These are phyloP conservation scores for Fusarium napiforme DNA, from an alignment of 2,329 filamentous ascomycete species.

Conservation along the genomic window DNA sequence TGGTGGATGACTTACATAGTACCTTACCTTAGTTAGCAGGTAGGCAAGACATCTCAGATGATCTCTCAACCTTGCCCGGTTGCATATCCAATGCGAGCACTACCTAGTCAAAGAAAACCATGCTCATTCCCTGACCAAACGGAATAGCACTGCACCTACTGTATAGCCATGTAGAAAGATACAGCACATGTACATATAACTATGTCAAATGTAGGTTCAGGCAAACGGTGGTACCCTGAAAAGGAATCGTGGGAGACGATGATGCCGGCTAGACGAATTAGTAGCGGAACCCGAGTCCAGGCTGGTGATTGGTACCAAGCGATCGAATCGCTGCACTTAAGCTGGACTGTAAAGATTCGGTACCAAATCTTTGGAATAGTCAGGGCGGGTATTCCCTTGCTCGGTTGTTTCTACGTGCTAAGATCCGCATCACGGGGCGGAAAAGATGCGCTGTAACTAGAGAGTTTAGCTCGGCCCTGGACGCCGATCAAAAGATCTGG, in stretches of 20 bases:
- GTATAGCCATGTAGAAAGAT: neutral
- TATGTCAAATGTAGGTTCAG: neutral
- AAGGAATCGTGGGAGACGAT: neutral
- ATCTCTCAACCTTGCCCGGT: neutral
- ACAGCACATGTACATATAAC: neutral
- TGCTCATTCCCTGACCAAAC: neutral
- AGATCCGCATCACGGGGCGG: constrained; percentile 2
- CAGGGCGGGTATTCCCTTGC: constrained; percentile 22
- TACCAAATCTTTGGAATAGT: constrained; percentile 31
- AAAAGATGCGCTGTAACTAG: neutral
- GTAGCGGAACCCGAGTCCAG: neutral
- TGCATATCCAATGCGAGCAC: neutral
- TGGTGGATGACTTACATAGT: neutral
- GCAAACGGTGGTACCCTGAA: neutral
- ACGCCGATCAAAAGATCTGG: constrained; percentile 38
- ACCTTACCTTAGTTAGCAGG: neutral
- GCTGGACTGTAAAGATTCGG: constrained; percentile 1
- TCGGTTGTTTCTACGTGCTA: constrained; percentile 3
- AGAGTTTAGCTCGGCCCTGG: constrained; percentile 6
- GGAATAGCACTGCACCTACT: neutral
- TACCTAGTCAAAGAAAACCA: neutral
- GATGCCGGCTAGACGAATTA: neutral
- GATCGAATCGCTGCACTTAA: neutral
- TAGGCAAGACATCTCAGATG: neutral
- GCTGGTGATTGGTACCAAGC: neutral